Conservation (phyloP, 2,329 filamentous ascomycete species). For the Talaromyces pinophilus region DNA sequence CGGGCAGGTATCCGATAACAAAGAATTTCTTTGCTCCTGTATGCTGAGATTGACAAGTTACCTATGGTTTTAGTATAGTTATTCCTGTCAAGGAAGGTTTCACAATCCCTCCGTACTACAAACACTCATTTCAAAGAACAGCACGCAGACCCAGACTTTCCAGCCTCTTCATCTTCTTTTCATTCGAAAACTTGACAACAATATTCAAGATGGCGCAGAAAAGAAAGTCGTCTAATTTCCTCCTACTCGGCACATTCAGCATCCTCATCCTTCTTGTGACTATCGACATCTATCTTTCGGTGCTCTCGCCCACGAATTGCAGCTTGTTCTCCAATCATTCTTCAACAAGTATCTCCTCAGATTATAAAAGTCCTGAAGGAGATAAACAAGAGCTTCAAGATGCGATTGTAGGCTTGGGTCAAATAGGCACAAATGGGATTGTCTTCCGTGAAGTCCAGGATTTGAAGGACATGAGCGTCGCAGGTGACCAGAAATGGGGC, state of each 20-base stretch:
- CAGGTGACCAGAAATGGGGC: slow-evolving; percentile 15
- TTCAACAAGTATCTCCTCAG: neutral
- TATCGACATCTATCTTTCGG: slow-evolving; percentile 15
- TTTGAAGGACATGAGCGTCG: slow-evolving; percentile 14
- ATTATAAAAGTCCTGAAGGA: neutral
- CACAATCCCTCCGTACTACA: neutral
- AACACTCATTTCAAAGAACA: neutral
- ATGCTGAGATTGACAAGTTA: neutral
- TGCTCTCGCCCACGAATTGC: slow-evolving; percentile 7
- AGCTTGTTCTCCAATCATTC: neutral
- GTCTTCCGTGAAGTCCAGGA: slow-evolving; percentile 3
- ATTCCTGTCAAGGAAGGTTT: neutral
- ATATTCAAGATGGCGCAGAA: neutral
- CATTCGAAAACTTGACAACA: neutral
- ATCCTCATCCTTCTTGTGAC: slow-evolving; percentile 13
- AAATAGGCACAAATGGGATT: slow-evolving; percentile 2
- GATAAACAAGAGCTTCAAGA: neutral
- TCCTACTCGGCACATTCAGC: neutral
- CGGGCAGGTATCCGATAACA: neutral
- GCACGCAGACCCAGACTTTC: neutral
- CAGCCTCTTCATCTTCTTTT: neutral
- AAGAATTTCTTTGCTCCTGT: neutral
- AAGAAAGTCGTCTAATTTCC: neutral
- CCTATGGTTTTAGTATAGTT: no score
- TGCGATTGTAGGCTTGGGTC: neutral